Evolutionary conservation across 2,329 filamentous ascomycete genomes (phyloP).

Genomic region (Fusarium nanum): DNA sequence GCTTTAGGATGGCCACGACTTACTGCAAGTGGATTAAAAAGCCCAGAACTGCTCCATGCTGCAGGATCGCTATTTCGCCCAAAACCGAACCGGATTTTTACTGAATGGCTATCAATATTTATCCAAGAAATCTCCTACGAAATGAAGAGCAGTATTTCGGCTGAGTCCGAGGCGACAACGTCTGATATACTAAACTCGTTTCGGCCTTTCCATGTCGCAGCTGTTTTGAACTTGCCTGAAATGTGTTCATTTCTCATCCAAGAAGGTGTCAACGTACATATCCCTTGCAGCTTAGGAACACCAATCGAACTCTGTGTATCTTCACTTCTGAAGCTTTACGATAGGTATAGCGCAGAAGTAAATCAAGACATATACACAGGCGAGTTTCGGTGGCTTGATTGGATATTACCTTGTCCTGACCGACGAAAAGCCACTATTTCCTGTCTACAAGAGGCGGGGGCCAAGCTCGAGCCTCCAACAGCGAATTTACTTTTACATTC

Average conservation of each 20-base stretch:
- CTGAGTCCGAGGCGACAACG: too few relatives aligned
- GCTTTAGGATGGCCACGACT: not conserved
- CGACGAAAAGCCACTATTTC: rapidly evolving
- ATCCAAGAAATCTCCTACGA: too few relatives aligned
- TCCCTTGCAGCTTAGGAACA: rapidly evolving
- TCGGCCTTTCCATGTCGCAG: not conserved
- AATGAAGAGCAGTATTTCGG: too few relatives aligned
- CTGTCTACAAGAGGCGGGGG: not conserved
- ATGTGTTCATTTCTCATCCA: not conserved
- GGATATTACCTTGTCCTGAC: rapidly evolving
- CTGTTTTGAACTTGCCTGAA: not conserved
- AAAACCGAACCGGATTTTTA: rapidly evolving
- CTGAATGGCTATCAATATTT: rapidly evolving
- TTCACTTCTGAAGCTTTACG: not conserved
- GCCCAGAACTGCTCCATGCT: rapidly evolving
- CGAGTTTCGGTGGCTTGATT: too few relatives aligned
- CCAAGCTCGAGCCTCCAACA: rapidly evolving
- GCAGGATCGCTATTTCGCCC: not conserved
- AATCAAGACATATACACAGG: too few relatives aligned
- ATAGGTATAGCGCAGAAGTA: too few relatives aligned
- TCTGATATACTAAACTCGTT: too few relatives aligned
- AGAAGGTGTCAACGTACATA: not conserved
- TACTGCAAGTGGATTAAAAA: not conserved
- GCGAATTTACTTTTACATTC: not conserved
- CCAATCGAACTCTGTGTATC: not conserved